Evolutionary conservation across 2,329 filamentous ascomycete genomes (phyloP), one percentile per base, ranked within the genome.

Genomic region (Helotiales sp.): DNA sequence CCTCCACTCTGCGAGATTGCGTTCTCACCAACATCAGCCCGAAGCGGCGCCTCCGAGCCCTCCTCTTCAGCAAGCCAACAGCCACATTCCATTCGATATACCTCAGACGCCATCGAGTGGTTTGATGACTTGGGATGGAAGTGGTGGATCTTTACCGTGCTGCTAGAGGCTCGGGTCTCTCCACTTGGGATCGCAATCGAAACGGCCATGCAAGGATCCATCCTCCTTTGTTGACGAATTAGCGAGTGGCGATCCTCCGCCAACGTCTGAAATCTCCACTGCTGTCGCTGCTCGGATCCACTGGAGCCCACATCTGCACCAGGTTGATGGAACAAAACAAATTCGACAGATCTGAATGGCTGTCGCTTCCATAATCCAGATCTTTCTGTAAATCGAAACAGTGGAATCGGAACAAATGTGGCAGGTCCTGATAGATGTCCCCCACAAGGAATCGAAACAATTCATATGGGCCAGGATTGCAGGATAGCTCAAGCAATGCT

Each of bases 1-100:
- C n/a, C n/a, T n/a, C n/a, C n/a, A n/a, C n/a, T n/a, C n/a, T n/a
- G n/a, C n/a, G n/a, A n/a, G n/a, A n/a, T n/a, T n/a, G n/a, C n/a
- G n/a, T n/a, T n/a, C n/a, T n/a, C n/a, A n/a, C n/a, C n/a, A 29
- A 31, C 27, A 44, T 34, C 17, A 42, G n/a, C 38, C 33, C 19
- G 15, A 40, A 27, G 24, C 34, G 17, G 24, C n/a, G 15, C 29
- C 3, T 17, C 6, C 24, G 44, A 33, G 17, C 3, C 2, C 36
- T n/a, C 3, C 36, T 19, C 36, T 42, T 22, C 5, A 10, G 25
- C 10, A 46, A 22, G 44, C 46, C 44, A 31, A 51, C n/a, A n/a
- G n/a, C n/a, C n/a, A n/a, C n/a, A n/a, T n/a, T n/a, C n/a, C n/a
- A 10, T 46, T 36, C 9, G 12, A 56, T 56, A 44, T 51, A 56